A percentile compares a stretch with the other conserved stretches of the same genome.
These are phyloP conservation scores for Synchytrium microbalum DNA, from an alignment of 371 early-diverging fungal genomes.

Conservation along the genomic window DNA sequence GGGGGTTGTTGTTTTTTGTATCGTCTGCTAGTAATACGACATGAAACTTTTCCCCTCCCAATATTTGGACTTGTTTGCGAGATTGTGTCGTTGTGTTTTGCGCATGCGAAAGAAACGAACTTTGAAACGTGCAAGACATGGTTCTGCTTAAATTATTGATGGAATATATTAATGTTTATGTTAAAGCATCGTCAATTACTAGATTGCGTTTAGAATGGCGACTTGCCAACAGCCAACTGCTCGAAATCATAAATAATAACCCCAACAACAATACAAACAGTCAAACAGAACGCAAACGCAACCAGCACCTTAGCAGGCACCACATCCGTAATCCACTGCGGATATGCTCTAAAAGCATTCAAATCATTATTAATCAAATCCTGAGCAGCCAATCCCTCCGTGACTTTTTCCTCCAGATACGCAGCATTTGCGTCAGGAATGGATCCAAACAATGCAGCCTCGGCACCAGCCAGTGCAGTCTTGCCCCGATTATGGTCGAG, in stretches of 20 bases:
- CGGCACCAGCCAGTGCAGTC: constrained; percentile 9
- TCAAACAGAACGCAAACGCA: constrained; percentile 20
- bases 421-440: constrained; percentile 10
- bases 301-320: constrained; percentile 24
- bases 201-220: not conserved
- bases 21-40: too few relatives aligned
- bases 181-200: not conserved
- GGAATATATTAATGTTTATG: too few relatives aligned
- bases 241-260: constrained; percentile 23
- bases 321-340: constrained; percentile 20
- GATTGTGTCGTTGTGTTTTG: too few relatives aligned
- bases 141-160: too few relatives aligned
- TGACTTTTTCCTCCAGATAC: constrained; percentile 12
- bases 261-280: constrained; percentile 17
- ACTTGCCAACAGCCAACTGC: constrained; percentile 12
- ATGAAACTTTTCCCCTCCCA: too few relatives aligned
- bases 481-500: constrained; percentile 3
- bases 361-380: constrained; percentile 8
- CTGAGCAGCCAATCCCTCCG: constrained; percentile 5
- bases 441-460: constrained; percentile 1
- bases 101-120: too few relatives aligned
- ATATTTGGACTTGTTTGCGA: too few relatives aligned
- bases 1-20: too few relatives aligned
- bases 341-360: constrained; percentile 23
- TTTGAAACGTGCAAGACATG: too few relatives aligned